phyloP scores from a whole-genome alignment of 73 alveolate genomes.

The Paramecium pentaurelia region DNA sequence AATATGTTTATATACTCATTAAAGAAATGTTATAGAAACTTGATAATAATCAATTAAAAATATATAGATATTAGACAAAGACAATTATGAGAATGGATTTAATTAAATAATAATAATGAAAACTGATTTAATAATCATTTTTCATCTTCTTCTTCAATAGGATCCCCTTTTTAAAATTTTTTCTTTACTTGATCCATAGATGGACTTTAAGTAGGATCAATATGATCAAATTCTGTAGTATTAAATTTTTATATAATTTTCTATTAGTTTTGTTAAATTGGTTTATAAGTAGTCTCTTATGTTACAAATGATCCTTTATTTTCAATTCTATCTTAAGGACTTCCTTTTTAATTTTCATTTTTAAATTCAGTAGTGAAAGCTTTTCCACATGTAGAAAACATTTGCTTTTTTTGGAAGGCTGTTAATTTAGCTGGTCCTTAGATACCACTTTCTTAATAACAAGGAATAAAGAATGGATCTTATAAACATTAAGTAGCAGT shows the following conservation, averaged over 20 bases:
- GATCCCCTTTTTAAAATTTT: background rate
- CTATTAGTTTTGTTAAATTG: background rate
- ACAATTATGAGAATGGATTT: background rate
- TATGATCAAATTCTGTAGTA: constrained; percentile 13
- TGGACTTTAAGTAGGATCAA: background rate
- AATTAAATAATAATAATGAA: background rate
- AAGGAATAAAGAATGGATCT: background rate
- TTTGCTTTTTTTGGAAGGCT: background rate
- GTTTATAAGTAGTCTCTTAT: background rate
- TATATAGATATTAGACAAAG: too few species aligned
- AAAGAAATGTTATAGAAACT: background rate
- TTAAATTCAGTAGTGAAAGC: constrained; percentile 9
- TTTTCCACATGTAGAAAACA: background rate
- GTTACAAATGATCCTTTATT: constrained; percentile 8
- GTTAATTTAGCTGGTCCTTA: background rate
- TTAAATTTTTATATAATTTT: constrained; percentile 6
- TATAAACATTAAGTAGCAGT: constrained; percentile 1
- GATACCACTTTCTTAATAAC: background rate
- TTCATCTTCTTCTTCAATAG: background rate
- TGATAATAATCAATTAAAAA: background rate
- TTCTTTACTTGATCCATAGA: background rate
- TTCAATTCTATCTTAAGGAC: background rate
- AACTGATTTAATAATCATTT: background rate
- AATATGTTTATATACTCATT: too few species aligned
- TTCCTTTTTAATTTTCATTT: background rate